Evolutionary conservation across 2,329 filamentous ascomycete species (phyloP).

Genomic region (Penicillium sp.): DNA sequence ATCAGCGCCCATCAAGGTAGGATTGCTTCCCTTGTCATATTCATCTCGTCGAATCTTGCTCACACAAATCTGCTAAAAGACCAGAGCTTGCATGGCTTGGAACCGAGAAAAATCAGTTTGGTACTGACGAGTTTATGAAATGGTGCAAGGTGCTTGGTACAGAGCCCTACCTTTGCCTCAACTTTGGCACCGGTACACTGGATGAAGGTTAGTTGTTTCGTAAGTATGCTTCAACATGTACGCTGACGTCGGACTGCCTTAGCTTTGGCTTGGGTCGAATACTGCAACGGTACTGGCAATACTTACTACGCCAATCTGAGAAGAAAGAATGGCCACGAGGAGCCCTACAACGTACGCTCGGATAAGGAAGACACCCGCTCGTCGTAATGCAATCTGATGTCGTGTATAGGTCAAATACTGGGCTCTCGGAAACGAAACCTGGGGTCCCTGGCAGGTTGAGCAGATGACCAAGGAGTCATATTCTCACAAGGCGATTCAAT

Average conservation of each 20-base stretch:
- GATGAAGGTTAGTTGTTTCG: conserved; percentile 48
- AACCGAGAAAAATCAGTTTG: conserved; percentile 74
- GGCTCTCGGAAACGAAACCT: conserved; percentile 75
- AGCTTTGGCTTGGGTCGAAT: conserved; percentile 77
- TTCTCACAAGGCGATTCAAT: conserved; percentile 58
- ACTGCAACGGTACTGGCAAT: conserved; percentile 76
- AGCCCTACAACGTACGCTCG: conserved; percentile 65
- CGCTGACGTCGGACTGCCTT: not conserved
- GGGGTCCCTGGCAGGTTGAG: conserved; percentile 60
- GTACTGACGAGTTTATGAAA: conserved; percentile 82
- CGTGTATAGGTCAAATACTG: conserved; percentile 67
- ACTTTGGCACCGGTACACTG: conserved; percentile 72
- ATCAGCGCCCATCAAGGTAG: conserved; percentile 61
- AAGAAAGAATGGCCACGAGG: conserved; percentile 68
- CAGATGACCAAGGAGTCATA: conserved; percentile 61
- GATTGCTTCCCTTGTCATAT: not conserved
- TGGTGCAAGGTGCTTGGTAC: conserved; percentile 73
- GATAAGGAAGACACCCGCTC: not conserved
- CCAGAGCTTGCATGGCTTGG: conserved; percentile 79
- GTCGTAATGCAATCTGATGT: not conserved
- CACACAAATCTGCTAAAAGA: conserved; percentile 35
- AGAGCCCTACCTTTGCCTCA: conserved; percentile 76
- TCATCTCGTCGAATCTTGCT: not conserved
- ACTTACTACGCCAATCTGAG: conserved; percentile 81
- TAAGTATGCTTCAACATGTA: not conserved